Evolutionary conservation across 441 rosid species (phyloP), one percentile per base, ranked within the genome.

Genomic region (Croton laevigatus): DNA sequence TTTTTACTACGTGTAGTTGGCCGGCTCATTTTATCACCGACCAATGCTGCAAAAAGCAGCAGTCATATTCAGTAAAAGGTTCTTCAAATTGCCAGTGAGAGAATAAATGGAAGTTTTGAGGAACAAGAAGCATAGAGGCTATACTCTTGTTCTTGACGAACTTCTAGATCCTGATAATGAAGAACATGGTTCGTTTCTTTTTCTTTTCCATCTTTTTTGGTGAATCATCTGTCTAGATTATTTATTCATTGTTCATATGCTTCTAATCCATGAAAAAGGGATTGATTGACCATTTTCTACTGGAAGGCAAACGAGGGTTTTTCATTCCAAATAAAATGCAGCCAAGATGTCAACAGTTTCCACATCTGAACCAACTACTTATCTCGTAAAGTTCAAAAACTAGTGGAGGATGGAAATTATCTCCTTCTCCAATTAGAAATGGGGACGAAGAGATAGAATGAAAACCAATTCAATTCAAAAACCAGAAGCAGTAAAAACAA

Each of bases 1-100:
- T 89, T 89, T 74, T 95, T 92, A 76, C 94, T 82, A 14, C 98
- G 85, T 0, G 99, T 95, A 42, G 86, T 79, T 59, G 96, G 98
- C 71, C 96, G 84, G 79, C 90, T 88, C 98, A 93, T 95, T 38
- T 70, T 81, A 49, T 44, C 68, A 74, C 64, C 66, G 58, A 65
- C 66, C 79, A 75, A 53, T 75, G 37, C 82, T 80, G 78, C 71
- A 73, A 62, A 8, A 5, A 62, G 60, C 27, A 45, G 53, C 10
- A 66, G 23, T 59, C 48, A 16, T 22, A 11, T 55, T 44, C 20
- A 57, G 42, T 82, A 81, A 73, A 72, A 88, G 72, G 76, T 82
- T 91, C 69, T 91, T 94, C 62, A 72, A 70, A 36, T 75, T 90
- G 76, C 87, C 97, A 27, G 69, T 79, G 22, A 66, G 69, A 34